Evolutionary conservation across 2,329 filamentous ascomycete genomes (phyloP), one percentile per base, ranked within the genome.

Genomic region (Annulohypoxylon truncatum): DNA sequence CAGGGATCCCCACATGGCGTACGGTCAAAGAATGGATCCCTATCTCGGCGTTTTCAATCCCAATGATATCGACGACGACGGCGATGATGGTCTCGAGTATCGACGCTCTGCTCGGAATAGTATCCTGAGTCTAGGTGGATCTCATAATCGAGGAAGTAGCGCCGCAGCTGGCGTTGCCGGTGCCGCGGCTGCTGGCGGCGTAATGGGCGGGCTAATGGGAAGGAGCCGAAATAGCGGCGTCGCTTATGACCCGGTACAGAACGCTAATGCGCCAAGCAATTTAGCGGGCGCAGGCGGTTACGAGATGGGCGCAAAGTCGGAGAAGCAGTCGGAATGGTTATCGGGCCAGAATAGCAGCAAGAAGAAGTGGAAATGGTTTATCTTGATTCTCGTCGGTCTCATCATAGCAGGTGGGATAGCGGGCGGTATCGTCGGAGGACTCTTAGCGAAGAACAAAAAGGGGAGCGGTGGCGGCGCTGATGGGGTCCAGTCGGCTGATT

Each of bases 41-140:
- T 77, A 81, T 7, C 79, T 89, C 3, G 86, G 86, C 38, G 81
- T 87, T 1, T 85, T 96, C 64, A 90, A 97, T 76, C 93, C 94
- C 2, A 88, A 92, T 73, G 89, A 90, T 12, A 94, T 97, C 69
- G 87, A 87, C 20, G 94, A 97, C 76, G 94, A 97, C 75, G 93
- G 92, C 26, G 94, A 97, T 74, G 94, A 97, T 76, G 93, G 91
- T 1, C 84, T 96, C 54, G 84, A 86, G 3, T 89, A 86, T 71
- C 80, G 78, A 53, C 79, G 77, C 75, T 73, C 79, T 77, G 72
- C 83, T 76, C 84, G 86, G 64, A 85, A 83, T 69, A 89, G 90
- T 33, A 85, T 90, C 77, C 78, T 90, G 33, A 88, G 86, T 63
- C 79, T 88, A 2, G 83, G 84, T 7, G 80, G 82, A 38, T 82